Conservation (phyloP, 345 rosid species). For the Corchorus capsularis region DNA sequence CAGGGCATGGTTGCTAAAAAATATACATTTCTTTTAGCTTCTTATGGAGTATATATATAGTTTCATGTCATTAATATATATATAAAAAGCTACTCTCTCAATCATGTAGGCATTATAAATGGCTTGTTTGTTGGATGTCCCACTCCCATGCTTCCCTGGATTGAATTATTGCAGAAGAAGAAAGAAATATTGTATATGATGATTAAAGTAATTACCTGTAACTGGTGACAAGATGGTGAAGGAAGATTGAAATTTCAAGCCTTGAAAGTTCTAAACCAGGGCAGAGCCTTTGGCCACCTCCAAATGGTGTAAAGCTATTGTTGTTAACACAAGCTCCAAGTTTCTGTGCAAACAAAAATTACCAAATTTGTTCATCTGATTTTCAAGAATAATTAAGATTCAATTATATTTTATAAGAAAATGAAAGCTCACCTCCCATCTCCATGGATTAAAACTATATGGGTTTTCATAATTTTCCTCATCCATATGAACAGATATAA, state of each 20-base stretch:
- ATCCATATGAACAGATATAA: constrained; percentile 89
- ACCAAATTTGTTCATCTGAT: neutral
- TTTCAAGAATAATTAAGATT: too few species aligned
- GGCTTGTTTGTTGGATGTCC: neutral
- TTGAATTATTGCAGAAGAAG: neutral
- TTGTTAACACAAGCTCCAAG: constrained; percentile 51
- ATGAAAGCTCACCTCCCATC: constrained; percentile 75
- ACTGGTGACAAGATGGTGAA: constrained; percentile 82
- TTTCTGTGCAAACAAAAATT: constrained; percentile 45
- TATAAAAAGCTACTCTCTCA: neutral
- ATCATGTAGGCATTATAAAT: neutral
- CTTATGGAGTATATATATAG: neutral
- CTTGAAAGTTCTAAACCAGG: constrained; percentile 93
- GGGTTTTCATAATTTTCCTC: constrained; percentile 77
- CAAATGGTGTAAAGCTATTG: constrained; percentile 85
- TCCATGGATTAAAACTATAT: constrained; percentile 82
- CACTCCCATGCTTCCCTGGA: constrained; percentile 14
- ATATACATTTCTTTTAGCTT: neutral
- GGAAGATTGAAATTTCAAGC: constrained; percentile 88
- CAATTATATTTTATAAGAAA: neutral
- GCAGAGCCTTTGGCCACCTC: constrained; percentile 98
- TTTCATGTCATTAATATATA: neutral
- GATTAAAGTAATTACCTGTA: constrained; percentile 43
- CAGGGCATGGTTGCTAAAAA: neutral
- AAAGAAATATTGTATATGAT: neutral